phyloP scores from a whole-genome alignment of 495 filamentous ascomycete genomes.

The Tuber microsphaerosporum region DNA sequence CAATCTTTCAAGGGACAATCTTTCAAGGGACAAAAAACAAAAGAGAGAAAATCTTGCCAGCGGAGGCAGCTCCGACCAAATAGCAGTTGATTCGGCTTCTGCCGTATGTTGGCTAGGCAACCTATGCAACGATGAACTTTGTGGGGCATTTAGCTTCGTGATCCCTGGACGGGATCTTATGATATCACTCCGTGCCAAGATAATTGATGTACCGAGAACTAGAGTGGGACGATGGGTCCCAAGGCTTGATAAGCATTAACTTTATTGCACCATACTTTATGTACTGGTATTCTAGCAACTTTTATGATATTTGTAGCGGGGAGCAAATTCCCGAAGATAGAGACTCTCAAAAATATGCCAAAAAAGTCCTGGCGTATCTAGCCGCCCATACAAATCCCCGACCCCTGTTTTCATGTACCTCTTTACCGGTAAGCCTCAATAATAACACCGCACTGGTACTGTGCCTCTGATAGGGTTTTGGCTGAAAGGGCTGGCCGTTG shows the following conservation, averaged over 20 bases:
- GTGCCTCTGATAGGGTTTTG: background rate
- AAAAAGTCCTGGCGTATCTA: background rate
- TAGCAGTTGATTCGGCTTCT: background rate
- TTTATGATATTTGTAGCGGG: background rate
- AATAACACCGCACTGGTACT: background rate
- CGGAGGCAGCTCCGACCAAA: background rate
- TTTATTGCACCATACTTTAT: background rate
- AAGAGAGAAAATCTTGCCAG: background rate
- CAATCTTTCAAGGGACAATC: too few species aligned
- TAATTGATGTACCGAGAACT: background rate
- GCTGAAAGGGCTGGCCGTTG: background rate
- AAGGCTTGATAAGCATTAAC: background rate
- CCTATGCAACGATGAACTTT: background rate
- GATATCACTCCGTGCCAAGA: background rate
- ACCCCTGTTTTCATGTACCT: background rate
- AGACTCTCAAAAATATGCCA: background rate
- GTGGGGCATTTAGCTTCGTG: background rate
- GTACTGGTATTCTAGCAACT: background rate
- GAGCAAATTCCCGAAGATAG: background rate
- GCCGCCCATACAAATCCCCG: background rate
- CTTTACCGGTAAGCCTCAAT: background rate
- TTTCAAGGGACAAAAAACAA: background rate
- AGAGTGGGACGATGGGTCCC: background rate
- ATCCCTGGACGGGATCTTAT: background rate
- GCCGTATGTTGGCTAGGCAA: background rate